Evolutionary conservation across 345 rosid species (phyloP), one percentile per base, ranked within the genome.

Genomic region (Sisymbrium irio): DNA sequence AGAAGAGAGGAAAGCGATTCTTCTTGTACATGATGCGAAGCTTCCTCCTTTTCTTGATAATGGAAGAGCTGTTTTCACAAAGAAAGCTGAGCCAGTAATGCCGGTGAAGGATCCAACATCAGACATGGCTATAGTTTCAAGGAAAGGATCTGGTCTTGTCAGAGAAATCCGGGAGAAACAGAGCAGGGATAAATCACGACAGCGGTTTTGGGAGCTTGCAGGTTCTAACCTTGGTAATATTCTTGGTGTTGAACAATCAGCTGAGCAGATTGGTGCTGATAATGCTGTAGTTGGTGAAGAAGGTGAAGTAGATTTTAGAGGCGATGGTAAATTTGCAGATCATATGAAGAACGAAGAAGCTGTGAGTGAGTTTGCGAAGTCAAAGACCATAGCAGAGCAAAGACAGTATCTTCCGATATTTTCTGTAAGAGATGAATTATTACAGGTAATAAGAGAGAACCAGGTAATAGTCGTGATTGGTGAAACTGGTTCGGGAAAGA

Each of bases 401-500:
- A 83, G 97, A 18, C 97, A 90, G 40, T 95, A 95, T 82, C 87
- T 95, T 36, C 99, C 99, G 27, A 95, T 95, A 76, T 95, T 57
- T 86, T 92, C 99, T 37, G 99, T 95, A 74, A 87, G 99, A 53
- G 97, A 95, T 67, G 98, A 95, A 30, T 68, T 95, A 62, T 78
- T 95, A 77, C 97, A 95, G 99, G 96, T 92, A 30, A 65, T 95
- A 69, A 88, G 99, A 44, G 99, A 92, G 82, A 95, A 95, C 79
- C 99, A 95, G 71, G 89, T 95, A 39, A 74, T 90, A 8, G 88
- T 95, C n/a, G 97, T 92, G 61, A 97, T 92, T 61, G 97, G 99
- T 55, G 99, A 95, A 79, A 95, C 99, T 73, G 99, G 99, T 62
- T 95, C 99, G 2, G 99, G 99, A 40, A 92, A 95, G 84, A 95